Conservation (phyloP, 768 basidiomycete genomes). For the Tylopilus felleus region DNA sequence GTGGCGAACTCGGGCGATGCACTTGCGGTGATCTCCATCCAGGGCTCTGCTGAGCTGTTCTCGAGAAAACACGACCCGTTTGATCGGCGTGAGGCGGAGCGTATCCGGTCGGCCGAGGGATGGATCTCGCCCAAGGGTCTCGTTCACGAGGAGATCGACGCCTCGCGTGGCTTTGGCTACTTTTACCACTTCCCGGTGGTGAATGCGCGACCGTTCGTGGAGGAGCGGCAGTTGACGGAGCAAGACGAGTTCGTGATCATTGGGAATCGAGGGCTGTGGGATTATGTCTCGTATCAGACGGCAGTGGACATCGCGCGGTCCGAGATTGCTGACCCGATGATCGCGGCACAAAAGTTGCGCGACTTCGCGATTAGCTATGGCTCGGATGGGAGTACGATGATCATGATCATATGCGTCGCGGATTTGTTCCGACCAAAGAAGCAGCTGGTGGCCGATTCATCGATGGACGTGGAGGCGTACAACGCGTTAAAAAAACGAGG, state of each 20-base stretch:
- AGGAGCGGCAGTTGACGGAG: slow-evolving; percentile 64
- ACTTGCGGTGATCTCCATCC: slow-evolving; percentile 79
- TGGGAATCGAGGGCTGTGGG: slow-evolving; percentile 91
- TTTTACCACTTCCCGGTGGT: slow-evolving; percentile 87
- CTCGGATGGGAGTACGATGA: slow-evolving; percentile 90
- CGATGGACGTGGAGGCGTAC: slow-evolving; percentile 38
- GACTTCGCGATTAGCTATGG: slow-evolving; percentile 98
- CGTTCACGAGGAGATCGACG: slow-evolving; percentile 88
- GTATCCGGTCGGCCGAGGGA: slow-evolving; percentile 91
- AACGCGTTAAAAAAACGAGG: slow-evolving; percentile 29
- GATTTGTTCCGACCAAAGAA: slow-evolving; percentile 67
- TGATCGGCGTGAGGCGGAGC: slow-evolving; percentile 73
- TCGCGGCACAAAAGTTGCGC: slow-evolving; percentile 93
- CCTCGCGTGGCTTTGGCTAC: slow-evolving; percentile 93
- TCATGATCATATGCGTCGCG: slow-evolving; percentile 89
- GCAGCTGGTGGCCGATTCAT: slow-evolving; percentile 33
- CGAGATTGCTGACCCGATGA: slow-evolving; percentile 67
- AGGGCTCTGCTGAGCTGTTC: slow-evolving; percentile 69
- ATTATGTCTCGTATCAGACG: slow-evolving; percentile 89
- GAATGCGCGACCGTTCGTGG: slow-evolving; percentile 83
- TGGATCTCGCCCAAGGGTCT: slow-evolving; percentile 90
- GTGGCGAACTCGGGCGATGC: slow-evolving; percentile 89
- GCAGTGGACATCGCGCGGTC: slow-evolving; percentile 93
- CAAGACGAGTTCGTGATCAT: slow-evolving; percentile 96
- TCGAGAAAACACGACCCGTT: slow-evolving; percentile 88